These are phyloP conservation scores for Sporothrix pallida DNA, from an alignment of 2,329 filamentous ascomycete genomes.

Conservation along the genomic window DNA sequence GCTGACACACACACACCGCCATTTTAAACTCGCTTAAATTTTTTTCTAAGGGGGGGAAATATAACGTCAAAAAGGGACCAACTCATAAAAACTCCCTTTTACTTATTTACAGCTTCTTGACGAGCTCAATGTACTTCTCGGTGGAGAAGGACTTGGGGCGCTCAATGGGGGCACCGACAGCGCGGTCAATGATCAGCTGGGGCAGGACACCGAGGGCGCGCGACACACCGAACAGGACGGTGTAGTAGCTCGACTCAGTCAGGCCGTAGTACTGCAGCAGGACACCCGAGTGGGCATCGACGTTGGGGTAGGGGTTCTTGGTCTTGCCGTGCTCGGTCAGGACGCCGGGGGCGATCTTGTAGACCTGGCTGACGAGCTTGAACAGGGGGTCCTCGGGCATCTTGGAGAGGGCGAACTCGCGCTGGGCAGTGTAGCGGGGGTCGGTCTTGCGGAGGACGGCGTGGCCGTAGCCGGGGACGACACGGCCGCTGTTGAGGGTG, in stretches of 20 bases:
- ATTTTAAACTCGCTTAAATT: conserved; percentile 16
- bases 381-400: conserved; percentile 95
- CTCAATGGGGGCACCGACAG: conserved; percentile 95
- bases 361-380: conserved; percentile 99
- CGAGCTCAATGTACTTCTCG: conserved; percentile 92
- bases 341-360: conserved; percentile 98
- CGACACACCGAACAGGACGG: conserved; percentile 97
- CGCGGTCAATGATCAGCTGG: conserved; percentile 99
- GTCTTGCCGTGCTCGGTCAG: conserved; percentile 99
- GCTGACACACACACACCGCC: neutral
- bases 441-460: conserved; percentile 99
- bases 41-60: neutral
- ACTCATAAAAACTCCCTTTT: conserved; percentile 32
- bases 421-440: conserved; percentile 97
- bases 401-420: conserved; percentile 79
- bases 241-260: conserved; percentile 99
- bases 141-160: conserved; percentile 99
- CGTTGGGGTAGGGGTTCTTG: conserved; percentile 99
- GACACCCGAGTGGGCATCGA: conserved; percentile 98
- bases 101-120: conserved; percentile 78
- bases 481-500: conserved; percentile 92
- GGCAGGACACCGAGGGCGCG: conserved; percentile 97
- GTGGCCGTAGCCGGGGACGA: conserved; percentile 98
- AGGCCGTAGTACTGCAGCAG: conserved; percentile 99
- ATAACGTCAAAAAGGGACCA: neutral